These are phyloP conservation scores for Medicago lupulina DNA, from an alignment of 306 rosid genomes.

Conservation along the genomic window DNA sequence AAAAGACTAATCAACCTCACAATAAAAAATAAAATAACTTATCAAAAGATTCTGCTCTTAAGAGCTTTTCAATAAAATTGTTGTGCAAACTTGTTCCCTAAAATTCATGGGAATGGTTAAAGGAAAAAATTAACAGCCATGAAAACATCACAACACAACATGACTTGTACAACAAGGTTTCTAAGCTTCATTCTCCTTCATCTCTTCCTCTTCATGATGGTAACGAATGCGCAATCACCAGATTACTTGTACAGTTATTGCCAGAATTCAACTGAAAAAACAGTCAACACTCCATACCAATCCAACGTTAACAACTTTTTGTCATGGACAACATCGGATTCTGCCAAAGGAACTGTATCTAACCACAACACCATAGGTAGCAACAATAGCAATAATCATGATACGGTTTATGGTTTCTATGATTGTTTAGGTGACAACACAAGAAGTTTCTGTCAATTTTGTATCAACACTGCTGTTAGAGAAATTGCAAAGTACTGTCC, in stretches of 20 bases:
- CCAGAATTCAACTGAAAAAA: constrained; percentile 3
- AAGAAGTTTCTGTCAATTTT: constrained; percentile 35
- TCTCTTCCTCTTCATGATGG: neutral
- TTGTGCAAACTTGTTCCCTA: neutral
- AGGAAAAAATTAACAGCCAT: neutral
- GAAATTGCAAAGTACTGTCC: constrained; percentile 24
- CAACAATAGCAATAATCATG: neutral
- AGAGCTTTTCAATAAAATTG: too few species aligned
- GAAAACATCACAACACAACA: neutral
- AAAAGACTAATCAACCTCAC: neutral
- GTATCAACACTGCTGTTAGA: constrained; percentile 7
- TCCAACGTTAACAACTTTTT: constrained; percentile 19
- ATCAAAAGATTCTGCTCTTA: too few species aligned
- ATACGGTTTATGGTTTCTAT: constrained; percentile 24
- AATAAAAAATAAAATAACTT: too few species aligned
- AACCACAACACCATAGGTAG: constrained; percentile 5
- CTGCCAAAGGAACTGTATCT: neutral
- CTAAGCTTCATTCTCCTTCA: neutral
- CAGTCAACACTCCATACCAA: neutral
- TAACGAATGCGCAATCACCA: constrained; percentile 27
- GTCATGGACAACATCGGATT: constrained; percentile 7
- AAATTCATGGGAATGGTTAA: neutral
- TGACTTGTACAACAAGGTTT: neutral
- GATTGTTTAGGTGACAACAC: neutral
- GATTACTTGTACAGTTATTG: neutral